Base-by-base conservation (phyloP, 2,329 filamentous ascomycete species). In the Amylocarpus encephaloides region DNA sequence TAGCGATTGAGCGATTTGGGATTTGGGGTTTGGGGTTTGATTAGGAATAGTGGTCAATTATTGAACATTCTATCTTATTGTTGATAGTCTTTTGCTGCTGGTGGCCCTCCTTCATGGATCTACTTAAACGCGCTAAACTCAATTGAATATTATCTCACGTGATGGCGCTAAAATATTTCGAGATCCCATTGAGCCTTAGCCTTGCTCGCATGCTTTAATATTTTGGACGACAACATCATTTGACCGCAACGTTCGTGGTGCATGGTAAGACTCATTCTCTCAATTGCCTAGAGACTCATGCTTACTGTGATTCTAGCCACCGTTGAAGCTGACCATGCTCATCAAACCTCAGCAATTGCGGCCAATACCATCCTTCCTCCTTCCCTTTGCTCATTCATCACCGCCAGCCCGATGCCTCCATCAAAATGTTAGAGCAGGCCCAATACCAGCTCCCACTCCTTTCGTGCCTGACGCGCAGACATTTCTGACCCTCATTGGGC, bases 401-500 rank as follows among this genome's bases (percentile, higher is more conserved):
- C 42, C 49, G 33, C 59, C 57, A 51, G 43, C 68, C 46, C 69
- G 73, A 59, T 63, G 58, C 22, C 62, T 75, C 26, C 73, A 75
- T 60, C 66, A 58, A 38, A 56, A 55, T 12, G 58, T 62, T 67
- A 68, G 52, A 60, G 67, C 58, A 62, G 66, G 56, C 40, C 71
- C 64, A 39, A 60, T 84, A 26, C 91, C 91, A 2, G 65, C 75
- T 19, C 86, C 90, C 1, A 95, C 86, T 34, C 88, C 89, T 1
- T 90, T 95, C 62, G 83, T 95, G 35, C 92, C 91, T 30, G 85
- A 96, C 67, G 82, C 89, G 36, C 67, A 77, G 60, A 93, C 91
- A 13, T 95, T 98, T 70, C 83, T 97, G 55, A 88, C 80, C 33
- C 76, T 96, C 52, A 96, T 97, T 70, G 93, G 93, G 61, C 91